Conservation (phyloP, 2,329 filamentous ascomycete species). For the Lecanicillium sp. region DNA sequence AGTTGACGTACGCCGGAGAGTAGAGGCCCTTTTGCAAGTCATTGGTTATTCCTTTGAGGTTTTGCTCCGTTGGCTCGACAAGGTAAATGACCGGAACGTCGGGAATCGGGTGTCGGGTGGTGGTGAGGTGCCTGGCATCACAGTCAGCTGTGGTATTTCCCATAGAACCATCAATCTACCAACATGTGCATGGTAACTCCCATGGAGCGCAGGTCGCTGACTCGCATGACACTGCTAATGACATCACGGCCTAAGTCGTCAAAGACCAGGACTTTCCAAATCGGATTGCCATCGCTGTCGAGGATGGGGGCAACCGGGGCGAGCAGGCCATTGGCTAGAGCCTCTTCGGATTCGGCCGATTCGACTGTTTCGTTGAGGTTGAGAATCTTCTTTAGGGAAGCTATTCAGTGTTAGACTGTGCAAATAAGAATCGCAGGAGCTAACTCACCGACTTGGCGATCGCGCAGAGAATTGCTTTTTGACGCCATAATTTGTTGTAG, state of each 20-base stretch:
- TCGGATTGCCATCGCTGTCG: constrained; percentile 79
- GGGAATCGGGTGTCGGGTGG: constrained; percentile 79
- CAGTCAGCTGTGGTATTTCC: neutral
- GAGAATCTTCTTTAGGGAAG: constrained; percentile 88
- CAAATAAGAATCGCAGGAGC: neutral
- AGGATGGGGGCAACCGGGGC: constrained; percentile 70
- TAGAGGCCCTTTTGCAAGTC: constrained; percentile 86
- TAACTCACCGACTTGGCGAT: constrained; percentile 39
- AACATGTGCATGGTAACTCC: constrained; percentile 97
- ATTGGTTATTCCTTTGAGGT: constrained; percentile 72
- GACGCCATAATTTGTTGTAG: constrained; percentile 30
- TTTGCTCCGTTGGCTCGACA: constrained; percentile 77
- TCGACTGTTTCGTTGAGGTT: constrained; percentile 77
- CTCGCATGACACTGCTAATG: constrained; percentile 89
- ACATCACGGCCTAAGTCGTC: constrained; percentile 88
- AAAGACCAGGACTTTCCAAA: constrained; percentile 97
- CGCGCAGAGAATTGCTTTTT: constrained; percentile 37
- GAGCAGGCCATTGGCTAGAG: constrained; percentile 53
- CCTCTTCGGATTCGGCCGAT: constrained; percentile 53
- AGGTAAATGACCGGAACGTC: constrained; percentile 96
- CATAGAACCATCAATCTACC: too few species aligned
- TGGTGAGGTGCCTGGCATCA: constrained; percentile 65
- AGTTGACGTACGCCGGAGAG: constrained; percentile 91
- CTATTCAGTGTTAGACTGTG: constrained; percentile 33
- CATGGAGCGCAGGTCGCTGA: constrained; percentile 86